A percentile compares a stretch with the other conserved stretches of the same genome.
These are phyloP conservation scores for Spongiforma sp. DNA, from an alignment of 1,284 basidiomycete genomes.

Conservation along the genomic window DNA sequence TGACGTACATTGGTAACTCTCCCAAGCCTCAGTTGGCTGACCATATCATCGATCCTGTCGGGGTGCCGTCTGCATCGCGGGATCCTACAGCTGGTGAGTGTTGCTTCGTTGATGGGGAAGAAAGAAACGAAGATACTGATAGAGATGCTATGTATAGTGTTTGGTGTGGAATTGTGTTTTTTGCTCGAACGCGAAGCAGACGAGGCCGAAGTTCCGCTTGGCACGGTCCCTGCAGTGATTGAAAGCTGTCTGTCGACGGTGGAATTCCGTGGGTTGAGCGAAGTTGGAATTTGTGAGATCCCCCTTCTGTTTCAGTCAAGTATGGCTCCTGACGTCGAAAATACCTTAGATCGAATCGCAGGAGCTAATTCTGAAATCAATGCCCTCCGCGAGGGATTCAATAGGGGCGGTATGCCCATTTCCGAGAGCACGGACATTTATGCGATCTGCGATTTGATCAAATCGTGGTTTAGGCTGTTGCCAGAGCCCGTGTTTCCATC, in stretches of 20 bases:
- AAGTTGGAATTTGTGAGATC: conserved; percentile 83
- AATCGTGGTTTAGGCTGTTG: conserved; percentile 81
- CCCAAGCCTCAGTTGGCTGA: conserved; percentile 73
- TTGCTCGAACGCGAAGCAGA: conserved; percentile 68
- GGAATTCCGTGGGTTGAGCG: conserved; percentile 73
- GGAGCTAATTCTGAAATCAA: conserved; percentile 75
- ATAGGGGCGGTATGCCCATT: conserved; percentile 72
- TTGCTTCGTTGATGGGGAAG: not conserved
- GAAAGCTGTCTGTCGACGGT: conserved; percentile 70
- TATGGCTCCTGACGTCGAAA: not conserved
- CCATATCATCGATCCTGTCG: conserved; percentile 61
- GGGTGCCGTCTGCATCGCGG: conserved; percentile 41
- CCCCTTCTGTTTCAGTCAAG: not conserved
- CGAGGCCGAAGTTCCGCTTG: conserved; percentile 52
- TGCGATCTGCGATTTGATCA: conserved; percentile 80
- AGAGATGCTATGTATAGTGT: conserved; percentile 55
- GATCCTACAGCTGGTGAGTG: conserved; percentile 70
- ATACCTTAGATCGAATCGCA: conserved; percentile 73
- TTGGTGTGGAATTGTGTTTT: conserved; percentile 74
- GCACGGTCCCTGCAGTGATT: conserved; percentile 68
- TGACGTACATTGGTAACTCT: conserved; percentile 78
- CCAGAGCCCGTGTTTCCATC: conserved; percentile 80
- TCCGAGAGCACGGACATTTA: conserved; percentile 70
- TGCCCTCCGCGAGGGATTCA: conserved; percentile 71
- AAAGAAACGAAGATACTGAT: conserved; percentile 15